Percentiles rank a stretch among this genome's conserved stretches.
Evolutionary conservation across 306 rosid genomes (phyloP).

Genomic region (Lablab purpureus): DNA sequence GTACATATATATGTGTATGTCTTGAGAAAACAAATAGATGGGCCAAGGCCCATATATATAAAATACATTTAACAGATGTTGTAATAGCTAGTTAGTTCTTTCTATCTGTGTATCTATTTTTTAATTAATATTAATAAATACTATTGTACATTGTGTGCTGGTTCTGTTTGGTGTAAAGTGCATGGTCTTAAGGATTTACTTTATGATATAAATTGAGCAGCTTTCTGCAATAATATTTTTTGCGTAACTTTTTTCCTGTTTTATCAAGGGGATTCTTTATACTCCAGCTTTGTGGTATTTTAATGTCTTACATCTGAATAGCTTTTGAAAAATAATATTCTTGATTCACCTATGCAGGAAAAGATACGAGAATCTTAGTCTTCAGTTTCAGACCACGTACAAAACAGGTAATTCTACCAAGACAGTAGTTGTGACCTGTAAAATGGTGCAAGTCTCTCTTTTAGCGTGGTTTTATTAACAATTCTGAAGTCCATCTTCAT

Average conservation of each 20-base stretch:
- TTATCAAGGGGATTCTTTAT: conserved; percentile 29
- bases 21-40: too few relatives aligned
- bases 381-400: conserved; percentile 93
- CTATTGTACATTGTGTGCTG: not conserved
- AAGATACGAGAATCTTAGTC: conserved; percentile 94
- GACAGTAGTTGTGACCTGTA: conserved; percentile 18
- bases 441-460: not conserved
- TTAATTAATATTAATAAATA: conserved; percentile 15
- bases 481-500: not conserved
- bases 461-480: conserved; percentile 15
- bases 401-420: conserved; percentile 73
- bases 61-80: too few relatives aligned
- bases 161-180: conserved; percentile 24
- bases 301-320: not conserved
- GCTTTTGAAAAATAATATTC: conserved; percentile 10
- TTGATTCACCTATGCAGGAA: conserved; percentile 66
- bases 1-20: too few relatives aligned
- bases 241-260: not conserved
- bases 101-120: not conserved
- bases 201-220: not conserved
- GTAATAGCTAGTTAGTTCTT: not conserved
- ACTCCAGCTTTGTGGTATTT: conserved; percentile 29
- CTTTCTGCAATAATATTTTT: not conserved
- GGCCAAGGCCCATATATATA: too few relatives aligned
- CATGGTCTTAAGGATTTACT: not conserved